Conservation (phyloP, 305 asterid species). For the Andrographis paniculata region DNA sequence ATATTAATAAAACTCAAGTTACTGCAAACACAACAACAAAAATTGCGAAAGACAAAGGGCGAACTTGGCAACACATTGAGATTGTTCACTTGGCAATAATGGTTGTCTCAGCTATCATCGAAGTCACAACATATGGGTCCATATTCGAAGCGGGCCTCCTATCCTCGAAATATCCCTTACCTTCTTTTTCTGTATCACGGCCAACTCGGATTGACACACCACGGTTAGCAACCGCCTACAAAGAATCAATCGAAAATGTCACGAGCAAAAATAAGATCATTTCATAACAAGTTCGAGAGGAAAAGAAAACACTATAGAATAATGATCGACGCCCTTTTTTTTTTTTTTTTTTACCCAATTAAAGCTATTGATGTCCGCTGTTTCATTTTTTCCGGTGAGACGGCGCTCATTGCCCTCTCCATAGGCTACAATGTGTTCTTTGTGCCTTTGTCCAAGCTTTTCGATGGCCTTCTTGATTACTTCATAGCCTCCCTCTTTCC, state of each 20-base stretch:
- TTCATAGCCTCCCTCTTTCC: slow-evolving; percentile 69
- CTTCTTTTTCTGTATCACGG: slow-evolving; percentile 52
- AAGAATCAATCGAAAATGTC: no score
- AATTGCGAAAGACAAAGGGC: no score
- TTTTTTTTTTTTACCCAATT: slow-evolving; percentile 49
- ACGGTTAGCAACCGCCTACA: slow-evolving; percentile 61
- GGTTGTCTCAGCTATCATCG: slow-evolving; percentile 61
- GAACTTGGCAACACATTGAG: no score
- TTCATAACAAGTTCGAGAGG: no score
- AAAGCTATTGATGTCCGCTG: slow-evolving; percentile 65
- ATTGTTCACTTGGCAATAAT: no score
- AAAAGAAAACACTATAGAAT: no score
- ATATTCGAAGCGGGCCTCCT: slow-evolving; percentile 66
- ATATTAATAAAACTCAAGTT: no score
- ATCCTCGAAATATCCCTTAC: slow-evolving; percentile 69
- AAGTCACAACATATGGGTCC: slow-evolving; percentile 56
- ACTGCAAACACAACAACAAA: no score
- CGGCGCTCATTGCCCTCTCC: slow-evolving; percentile 94
- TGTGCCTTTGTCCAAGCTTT: slow-evolving; percentile 67
- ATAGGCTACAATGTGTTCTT: slow-evolving; percentile 83
- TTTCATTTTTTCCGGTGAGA: slow-evolving; percentile 83
- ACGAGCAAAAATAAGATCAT: no score
- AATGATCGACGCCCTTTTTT: no score
- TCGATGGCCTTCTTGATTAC: slow-evolving; percentile 80
- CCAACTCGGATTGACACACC: slow-evolving; percentile 65